phyloP scores from a whole-genome alignment of 768 basidiomycete species.

The Lentinula edodes region DNA sequence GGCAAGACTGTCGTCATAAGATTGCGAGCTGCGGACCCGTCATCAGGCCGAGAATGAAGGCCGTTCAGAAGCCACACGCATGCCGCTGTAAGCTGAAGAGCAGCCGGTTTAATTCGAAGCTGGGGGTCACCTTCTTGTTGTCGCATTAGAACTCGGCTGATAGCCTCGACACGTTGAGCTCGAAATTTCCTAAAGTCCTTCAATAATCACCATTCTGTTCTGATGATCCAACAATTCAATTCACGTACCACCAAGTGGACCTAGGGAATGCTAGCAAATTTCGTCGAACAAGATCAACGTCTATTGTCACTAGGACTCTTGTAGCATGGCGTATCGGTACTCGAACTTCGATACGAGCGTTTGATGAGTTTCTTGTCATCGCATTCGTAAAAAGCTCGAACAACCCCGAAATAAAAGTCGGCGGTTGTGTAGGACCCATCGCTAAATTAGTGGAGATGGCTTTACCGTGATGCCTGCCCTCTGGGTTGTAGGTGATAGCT shows the following conservation, averaged over 20 bases:
- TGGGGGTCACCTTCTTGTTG: constrained; percentile 9
- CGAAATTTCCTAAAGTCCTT: constrained; percentile 15
- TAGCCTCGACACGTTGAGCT: constrained; percentile 13
- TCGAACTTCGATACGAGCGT: constrained; percentile 23
- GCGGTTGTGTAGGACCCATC: constrained; percentile 8
- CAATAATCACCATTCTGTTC: neutral
- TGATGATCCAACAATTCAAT: neutral
- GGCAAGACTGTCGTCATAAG: constrained; percentile 15
- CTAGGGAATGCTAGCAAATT: constrained; percentile 11
- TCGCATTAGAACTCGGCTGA: constrained; percentile 11
- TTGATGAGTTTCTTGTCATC: constrained; percentile 8
- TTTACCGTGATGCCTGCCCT: constrained; percentile 16
- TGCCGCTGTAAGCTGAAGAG: constrained; percentile 13
- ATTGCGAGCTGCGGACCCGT: constrained; percentile 9
- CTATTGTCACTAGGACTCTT: neutral
- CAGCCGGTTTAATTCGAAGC: neutral
- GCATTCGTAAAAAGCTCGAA: constrained; percentile 18
- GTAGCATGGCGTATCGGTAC: constrained; percentile 13
- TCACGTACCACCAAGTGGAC: constrained; percentile 14
- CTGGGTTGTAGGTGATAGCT: constrained; percentile 16
- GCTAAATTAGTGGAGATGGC: constrained; percentile 13
- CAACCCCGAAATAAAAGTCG: constrained; percentile 11
- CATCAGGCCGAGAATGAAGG: constrained; percentile 13
- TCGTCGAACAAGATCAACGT: neutral
- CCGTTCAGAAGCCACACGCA: constrained; percentile 12